phyloP scores from a whole-genome alignment of 139 green algal genomes.

The Axilococcus clingmanii region DNA sequence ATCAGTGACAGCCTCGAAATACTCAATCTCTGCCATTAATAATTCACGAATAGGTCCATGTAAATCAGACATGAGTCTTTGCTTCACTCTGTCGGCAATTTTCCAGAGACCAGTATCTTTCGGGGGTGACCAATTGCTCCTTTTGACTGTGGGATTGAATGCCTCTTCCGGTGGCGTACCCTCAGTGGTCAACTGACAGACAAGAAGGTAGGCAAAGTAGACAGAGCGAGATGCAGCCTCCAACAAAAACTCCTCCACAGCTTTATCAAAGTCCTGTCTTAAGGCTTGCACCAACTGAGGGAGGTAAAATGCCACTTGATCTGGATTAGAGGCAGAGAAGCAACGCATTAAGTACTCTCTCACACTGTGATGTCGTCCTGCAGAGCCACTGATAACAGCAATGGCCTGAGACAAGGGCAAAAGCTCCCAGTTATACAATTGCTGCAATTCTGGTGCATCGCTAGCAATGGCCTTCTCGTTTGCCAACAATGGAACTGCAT shows the following conservation, averaged over 20 bases:
- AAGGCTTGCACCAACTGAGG: slow-evolving; percentile 85
- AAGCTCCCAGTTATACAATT: slow-evolving; percentile 43
- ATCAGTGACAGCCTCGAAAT: slow-evolving; percentile 61
- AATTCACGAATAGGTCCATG: slow-evolving; percentile 30
- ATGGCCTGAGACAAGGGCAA: slow-evolving; percentile 46
- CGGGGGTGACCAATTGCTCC: slow-evolving; percentile 72
- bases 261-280: slow-evolving; percentile 31
- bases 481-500: slow-evolving; percentile 45
- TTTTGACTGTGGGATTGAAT: slow-evolving; percentile 57
- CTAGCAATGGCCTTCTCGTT: slow-evolving; percentile 6
- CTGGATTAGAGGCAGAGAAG: slow-evolving; percentile 23
- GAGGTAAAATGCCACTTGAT: slow-evolving; percentile 78
- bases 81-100: slow-evolving; percentile 42
- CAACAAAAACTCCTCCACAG: slow-evolving; percentile 58
- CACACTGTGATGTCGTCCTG: slow-evolving; percentile 22
- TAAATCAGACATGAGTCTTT: slow-evolving; percentile 35
- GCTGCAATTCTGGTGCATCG: slow-evolving; percentile 20
- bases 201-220: slow-evolving; percentile 78
- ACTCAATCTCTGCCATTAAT: slow-evolving; percentile 54
- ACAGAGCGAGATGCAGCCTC: slow-evolving; percentile 41
- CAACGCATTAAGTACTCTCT: slow-evolving; percentile 31
- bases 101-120: slow-evolving; percentile 76
- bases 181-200: slow-evolving; percentile 78
- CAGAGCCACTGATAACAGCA: slow-evolving; percentile 39
- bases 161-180: slow-evolving; percentile 61